Conservation (phyloP, 1,284 basidiomycete genomes). For the Heterobasidion irregulare region DNA sequence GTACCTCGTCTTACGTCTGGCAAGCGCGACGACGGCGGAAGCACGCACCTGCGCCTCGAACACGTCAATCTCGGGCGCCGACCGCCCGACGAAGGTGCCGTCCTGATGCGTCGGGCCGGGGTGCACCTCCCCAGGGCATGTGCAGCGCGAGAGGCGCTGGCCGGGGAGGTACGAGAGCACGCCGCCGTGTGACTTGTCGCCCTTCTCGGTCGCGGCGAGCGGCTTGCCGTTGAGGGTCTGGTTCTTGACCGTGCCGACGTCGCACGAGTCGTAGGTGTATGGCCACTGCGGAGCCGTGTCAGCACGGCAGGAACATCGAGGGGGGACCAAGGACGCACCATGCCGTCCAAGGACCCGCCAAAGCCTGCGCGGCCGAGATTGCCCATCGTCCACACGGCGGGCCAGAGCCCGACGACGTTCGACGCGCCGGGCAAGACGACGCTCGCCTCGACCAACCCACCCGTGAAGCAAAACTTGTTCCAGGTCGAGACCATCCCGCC, state of each 20-base stretch:
- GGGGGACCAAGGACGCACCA: conserved; percentile 18
- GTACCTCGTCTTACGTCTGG: conserved; percentile 24
- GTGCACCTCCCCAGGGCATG: conserved; percentile 43
- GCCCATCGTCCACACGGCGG: conserved; percentile 40
- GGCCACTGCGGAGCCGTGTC: conserved; percentile 27
- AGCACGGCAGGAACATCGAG: background rate
- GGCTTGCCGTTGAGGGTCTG: conserved; percentile 32
- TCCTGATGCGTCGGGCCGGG: conserved; percentile 46
- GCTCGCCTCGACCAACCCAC: conserved; percentile 64
- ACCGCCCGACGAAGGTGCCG: conserved; percentile 45
- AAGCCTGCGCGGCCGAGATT: conserved; percentile 51
- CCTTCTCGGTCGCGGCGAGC: conserved; percentile 27
- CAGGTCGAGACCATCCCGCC: conserved; percentile 67
- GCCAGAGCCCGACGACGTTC: conserved; percentile 44
- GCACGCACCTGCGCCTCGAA: conserved; percentile 32
- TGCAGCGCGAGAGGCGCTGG: conserved; percentile 40
- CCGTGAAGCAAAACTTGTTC: conserved; percentile 96
- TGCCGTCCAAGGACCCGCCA: conserved; percentile 49
- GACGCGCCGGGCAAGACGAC: conserved; percentile 80
- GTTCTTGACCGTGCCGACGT: conserved; percentile 49
- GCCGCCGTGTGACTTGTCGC: conserved; percentile 27
- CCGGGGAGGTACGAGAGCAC: conserved; percentile 41
- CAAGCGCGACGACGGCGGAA: conserved; percentile 4
- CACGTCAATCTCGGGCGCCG: conserved; percentile 43
- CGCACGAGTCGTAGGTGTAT: conserved; percentile 48